Evolutionary conservation across 192 early-diverging fungal species (phyloP).

Genomic region (Podila epicladia): DNA sequence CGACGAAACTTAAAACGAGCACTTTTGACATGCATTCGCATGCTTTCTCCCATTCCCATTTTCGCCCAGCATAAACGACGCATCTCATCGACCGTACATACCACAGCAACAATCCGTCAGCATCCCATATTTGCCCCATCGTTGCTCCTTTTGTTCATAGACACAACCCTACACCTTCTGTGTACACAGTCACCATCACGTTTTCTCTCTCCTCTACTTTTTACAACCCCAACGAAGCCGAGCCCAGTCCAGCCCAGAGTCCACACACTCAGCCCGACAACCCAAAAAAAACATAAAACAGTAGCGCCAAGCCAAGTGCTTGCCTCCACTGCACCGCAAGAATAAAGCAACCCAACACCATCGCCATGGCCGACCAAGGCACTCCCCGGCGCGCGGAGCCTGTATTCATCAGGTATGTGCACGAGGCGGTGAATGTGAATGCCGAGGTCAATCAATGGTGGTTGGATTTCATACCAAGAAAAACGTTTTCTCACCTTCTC

Average conservation of each 20-base stretch:
- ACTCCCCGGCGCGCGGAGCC: conserved; percentile 55
- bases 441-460: not conserved
- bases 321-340: not conserved
- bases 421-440: not conserved
- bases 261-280: not conserved
- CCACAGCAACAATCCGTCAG: too few species aligned
- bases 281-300: not conserved
- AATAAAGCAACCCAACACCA: not conserved
- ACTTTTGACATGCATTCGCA: too few species aligned
- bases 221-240: too few species aligned
- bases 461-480: not conserved
- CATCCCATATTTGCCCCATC: not conserved
- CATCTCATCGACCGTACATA: too few species aligned
- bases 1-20: too few species aligned
- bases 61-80: too few species aligned
- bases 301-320: not conserved
- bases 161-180: too few species aligned
- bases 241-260: too few species aligned
- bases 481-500: not conserved
- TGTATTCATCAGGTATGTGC: conserved; percentile 57
- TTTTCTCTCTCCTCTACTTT: too few species aligned
- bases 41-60: too few species aligned
- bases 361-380: conserved; percentile 15
- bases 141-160: not conserved
- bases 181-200: too few species aligned